Evolutionary conservation across 2,329 filamentous ascomycete species (phyloP).

Genomic region (Blastomyces emzantsi): DNA sequence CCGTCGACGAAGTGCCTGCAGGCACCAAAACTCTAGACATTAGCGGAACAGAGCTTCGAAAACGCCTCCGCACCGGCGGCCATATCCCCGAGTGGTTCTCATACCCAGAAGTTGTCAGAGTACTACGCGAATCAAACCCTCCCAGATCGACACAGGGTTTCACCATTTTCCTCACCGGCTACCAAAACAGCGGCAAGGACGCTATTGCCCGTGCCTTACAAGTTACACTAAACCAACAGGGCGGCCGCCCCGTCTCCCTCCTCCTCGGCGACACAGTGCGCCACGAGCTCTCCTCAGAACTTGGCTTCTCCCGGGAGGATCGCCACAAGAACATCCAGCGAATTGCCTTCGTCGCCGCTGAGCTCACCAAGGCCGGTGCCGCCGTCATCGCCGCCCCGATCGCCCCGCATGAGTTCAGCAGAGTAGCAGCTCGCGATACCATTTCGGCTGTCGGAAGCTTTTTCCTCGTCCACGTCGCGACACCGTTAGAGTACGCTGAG

Average conservation of each 20-base stretch:
- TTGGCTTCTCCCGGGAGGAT: constrained; percentile 90
- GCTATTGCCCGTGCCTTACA: constrained; percentile 91
- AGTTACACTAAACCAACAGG: constrained; percentile 96
- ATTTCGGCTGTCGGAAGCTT: constrained; percentile 75
- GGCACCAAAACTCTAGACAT: constrained; percentile 82
- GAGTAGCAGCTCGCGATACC: constrained; percentile 69
- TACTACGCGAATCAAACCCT: constrained; percentile 92
- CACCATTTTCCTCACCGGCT: constrained; percentile 96
- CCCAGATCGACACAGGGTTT: constrained; percentile 87
- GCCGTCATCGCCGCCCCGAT: constrained; percentile 96
- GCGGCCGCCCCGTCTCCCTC: constrained; percentile 86
- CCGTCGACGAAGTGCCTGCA: constrained; percentile 77
- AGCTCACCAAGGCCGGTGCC: constrained; percentile 85
- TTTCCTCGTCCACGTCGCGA: constrained; percentile 92
- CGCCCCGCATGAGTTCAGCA: constrained; percentile 75
- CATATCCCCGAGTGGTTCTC: constrained; percentile 99
- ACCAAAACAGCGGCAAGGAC: constrained; percentile 95
- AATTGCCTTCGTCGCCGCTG: constrained; percentile 91
- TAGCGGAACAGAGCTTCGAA: constrained; percentile 81
- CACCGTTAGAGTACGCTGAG: constrained; percentile 84
- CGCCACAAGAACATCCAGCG: constrained; percentile 90
- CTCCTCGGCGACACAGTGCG: constrained; percentile 94
- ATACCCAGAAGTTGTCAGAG: constrained; percentile 95
- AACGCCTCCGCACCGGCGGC: constrained; percentile 79
- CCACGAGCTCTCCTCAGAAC: constrained; percentile 82